These are phyloP conservation scores for Phialemoniopsis sp. DNA, from an alignment of 2,329 filamentous ascomycete species.

Conservation along the genomic window DNA sequence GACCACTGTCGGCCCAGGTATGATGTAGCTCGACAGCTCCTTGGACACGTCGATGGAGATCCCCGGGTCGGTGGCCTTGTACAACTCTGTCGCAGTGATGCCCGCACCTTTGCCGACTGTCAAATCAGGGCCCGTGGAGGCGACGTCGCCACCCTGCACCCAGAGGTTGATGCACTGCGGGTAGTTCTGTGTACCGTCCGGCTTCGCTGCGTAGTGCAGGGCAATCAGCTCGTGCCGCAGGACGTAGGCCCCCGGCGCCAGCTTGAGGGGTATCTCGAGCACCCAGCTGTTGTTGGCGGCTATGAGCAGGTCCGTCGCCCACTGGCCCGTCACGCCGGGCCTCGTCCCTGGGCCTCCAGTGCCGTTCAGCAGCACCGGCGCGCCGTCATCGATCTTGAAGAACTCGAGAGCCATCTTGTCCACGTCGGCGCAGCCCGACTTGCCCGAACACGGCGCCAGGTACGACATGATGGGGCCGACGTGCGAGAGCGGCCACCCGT, in stretches of 20 bases:
- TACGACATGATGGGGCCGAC: constrained; percentile 36
- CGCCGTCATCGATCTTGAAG: constrained; percentile 37
- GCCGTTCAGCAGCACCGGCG: constrained; percentile 19
- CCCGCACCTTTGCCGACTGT: constrained; percentile 6
- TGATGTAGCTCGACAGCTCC: constrained; percentile 13
- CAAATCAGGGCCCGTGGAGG: not conserved
- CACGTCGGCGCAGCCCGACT: constrained; percentile 26
- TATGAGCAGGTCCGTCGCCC: constrained; percentile 43
- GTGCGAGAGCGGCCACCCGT: constrained; percentile 52
- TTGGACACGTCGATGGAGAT: constrained; percentile 16
- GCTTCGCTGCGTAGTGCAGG: constrained; percentile 18
- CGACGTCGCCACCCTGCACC: constrained; percentile 10
- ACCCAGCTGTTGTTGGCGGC: constrained; percentile 48
- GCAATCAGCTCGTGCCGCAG: constrained; percentile 49
- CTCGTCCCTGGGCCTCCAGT: constrained; percentile 5
- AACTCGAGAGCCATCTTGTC: constrained; percentile 33
- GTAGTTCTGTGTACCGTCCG: constrained; percentile 22
- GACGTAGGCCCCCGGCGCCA: constrained; percentile 44
- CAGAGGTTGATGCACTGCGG: constrained; percentile 22
- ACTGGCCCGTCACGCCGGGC: constrained; percentile 15
- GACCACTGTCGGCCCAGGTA: constrained; percentile 20
- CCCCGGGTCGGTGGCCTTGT: constrained; percentile 15
- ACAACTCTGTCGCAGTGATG: constrained; percentile 15
- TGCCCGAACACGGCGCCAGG: constrained; percentile 24
- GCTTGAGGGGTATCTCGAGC: constrained; percentile 34